Percentiles rank a stretch among this genome's conserved stretches.
Evolutionary conservation across 2,329 filamentous ascomycete species (phyloP).

Genomic region (Fusarium subtropicale): DNA sequence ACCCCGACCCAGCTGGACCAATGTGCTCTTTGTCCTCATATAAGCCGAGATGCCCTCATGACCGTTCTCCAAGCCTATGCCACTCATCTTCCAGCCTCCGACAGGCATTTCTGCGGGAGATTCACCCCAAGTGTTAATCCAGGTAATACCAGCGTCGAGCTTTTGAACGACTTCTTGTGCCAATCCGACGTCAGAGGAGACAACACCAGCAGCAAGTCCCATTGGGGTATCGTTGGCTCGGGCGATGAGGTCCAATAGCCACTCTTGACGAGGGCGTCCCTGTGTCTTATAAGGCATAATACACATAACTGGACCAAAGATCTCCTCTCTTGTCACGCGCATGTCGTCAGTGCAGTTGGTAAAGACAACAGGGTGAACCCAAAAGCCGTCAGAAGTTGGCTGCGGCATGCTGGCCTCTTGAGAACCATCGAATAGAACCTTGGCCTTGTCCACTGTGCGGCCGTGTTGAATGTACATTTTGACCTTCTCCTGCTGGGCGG

Average conservation of each 20-base stretch:
- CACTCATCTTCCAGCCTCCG: constrained; percentile 92
- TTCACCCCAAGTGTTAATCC: constrained; percentile 96
- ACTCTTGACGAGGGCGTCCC: constrained; percentile 48
- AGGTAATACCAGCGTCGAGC: constrained; percentile 87
- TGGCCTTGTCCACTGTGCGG: constrained; percentile 77
- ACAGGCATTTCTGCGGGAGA: constrained; percentile 92
- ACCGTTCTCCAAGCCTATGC: constrained; percentile 88
- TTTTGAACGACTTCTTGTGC: constrained; percentile 78
- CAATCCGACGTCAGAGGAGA: constrained; percentile 78
- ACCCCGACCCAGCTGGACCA: constrained; percentile 81
- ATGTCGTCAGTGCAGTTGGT: constrained; percentile 86
- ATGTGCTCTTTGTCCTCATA: constrained; percentile 87
- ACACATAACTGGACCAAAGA: constrained; percentile 89
- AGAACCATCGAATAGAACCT: constrained; percentile 76
- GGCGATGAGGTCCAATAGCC: constrained; percentile 73
- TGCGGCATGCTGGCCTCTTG: constrained; percentile 65
- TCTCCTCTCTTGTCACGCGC: constrained; percentile 84
- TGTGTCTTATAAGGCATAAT: constrained; percentile 76
- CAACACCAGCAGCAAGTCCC: constrained; percentile 86
- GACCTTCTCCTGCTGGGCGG: constrained; percentile 81
- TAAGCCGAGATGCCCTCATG: constrained; percentile 82
- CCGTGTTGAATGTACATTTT: constrained; percentile 80
- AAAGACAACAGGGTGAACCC: constrained; percentile 87
- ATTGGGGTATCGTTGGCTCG: constrained; percentile 82
- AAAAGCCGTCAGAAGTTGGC: constrained; percentile 74